Evolutionary conservation across 768 basidiomycete species (phyloP), one percentile per base, ranked within the genome.

Genomic region (Tricholoma sp.): DNA sequence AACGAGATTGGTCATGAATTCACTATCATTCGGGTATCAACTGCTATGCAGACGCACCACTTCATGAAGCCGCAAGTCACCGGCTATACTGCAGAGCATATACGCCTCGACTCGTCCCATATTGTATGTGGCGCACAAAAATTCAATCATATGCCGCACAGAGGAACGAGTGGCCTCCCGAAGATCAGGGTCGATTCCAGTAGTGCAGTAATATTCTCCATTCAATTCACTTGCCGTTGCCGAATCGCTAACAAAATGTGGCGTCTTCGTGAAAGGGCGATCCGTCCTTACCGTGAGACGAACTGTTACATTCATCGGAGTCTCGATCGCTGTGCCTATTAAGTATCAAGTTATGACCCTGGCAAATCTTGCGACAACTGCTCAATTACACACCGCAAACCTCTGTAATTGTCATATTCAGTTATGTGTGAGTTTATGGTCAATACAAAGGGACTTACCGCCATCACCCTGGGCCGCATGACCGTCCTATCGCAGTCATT

Each of bases 301-400:
- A 9, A 84, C 79, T 44, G 66, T 68, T 12, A 80, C 80, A 17
- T 76, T 77, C 72, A 85, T 83, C 2, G 83, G 77, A 6, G 84
- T 84, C 63, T 85, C 84, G 49, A 85, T 84, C 2, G 84, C 84
- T 6, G 81, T 81, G 24, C 84, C 84, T 82, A 57, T 8, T 45
- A n/a, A 41, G 11, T 13, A 6, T n/a, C 2, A 20, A 36, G 24
- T 24, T 4, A 24, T 24, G 24, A 42, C 29, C n/a, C 52, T 18
- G 29, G n/a, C 20, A 11, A n/a, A 13, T 31, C 33, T 32, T 11
- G 6, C 15, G 24, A 12, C 8, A 9, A 9, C 15, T 44, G 32
- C n/a, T n/a, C n/a, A 33, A 17, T 2, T 1, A 66, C 78, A 36
- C 65, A 83, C 83, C 82, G 59, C 81, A 84, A 42, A 84, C 81